Evolutionary conservation across 2,329 filamentous ascomycete species (phyloP), one percentile per base, ranked within the genome.

Genomic region (Septoria linicola): DNA sequence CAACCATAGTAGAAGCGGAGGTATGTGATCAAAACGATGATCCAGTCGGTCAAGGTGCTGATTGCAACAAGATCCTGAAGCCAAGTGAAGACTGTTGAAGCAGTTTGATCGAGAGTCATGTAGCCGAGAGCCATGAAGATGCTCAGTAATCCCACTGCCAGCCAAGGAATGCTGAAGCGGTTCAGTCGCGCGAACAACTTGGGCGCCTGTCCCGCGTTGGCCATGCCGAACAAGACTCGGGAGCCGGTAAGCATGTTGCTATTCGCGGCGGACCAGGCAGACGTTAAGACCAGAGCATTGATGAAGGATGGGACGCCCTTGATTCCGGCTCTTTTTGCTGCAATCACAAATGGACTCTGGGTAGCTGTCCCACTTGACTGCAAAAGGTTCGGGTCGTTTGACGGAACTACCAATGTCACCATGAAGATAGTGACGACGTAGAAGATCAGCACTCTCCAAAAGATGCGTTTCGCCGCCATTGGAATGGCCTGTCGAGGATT

Each of bases 231-330:
- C 11, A 60, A 32, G 7, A 59, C 54, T 3, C 58, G 53, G 21
- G 44, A 50, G 5, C 53, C 56, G 3, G 58, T 48, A 10, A 60
- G 49, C 53, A 60, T 53, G 30, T 52, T 55, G 1, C 78, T 81
- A 59, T 82, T 80, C 60, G 77, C 80, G 35, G 83, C 79, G 36
- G 74, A 78, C 49, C 83, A 69, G 25, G 83, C 80, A 7, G 80
- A 78, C 19, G 83, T 75, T 21, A 83, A 73, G 58, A 86, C 82
- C 42, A 85, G 76, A 11, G 78, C 81, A 65, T 87, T 87, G 73
- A 88, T 83, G 55, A 87, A 78, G 25, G 76, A 77, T 25, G 82
- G 81, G 14, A 87, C 75, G 2, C 77, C 78, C 1, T 66, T 64
- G 45, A 87, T 80, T 39, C 80, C 79, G n/a, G 82, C 81, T 57